Conservation (phyloP, 768 basidiomycete genomes). For the Amanita exitialis region DNA sequence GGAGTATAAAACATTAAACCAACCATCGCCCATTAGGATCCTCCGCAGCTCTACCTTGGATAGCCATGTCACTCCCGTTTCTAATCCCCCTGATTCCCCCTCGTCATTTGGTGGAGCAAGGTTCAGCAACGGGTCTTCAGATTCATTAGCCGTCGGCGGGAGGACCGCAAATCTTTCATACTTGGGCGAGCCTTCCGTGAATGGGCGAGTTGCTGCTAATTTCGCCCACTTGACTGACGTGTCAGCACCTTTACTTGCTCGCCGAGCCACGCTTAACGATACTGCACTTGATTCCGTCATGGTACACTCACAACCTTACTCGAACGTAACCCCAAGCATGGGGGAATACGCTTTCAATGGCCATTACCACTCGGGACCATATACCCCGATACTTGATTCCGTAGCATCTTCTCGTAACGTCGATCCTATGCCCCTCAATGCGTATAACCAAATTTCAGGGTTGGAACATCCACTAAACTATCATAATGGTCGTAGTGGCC, state of each 20-base stretch:
- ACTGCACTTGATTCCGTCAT: constrained; percentile 25
- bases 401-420: constrained; percentile 7
- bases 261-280: constrained; percentile 30
- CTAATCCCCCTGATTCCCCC: constrained; percentile 58
- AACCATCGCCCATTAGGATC: constrained; percentile 55
- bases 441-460: constrained; percentile 1
- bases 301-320: constrained; percentile 19
- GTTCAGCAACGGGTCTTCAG: constrained; percentile 61
- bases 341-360: constrained; percentile 25
- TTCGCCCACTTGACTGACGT: constrained; percentile 16
- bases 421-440: constrained; percentile 7
- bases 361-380: constrained; percentile 21
- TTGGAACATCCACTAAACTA: background rate
- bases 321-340: constrained; percentile 17
- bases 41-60: constrained; percentile 59
- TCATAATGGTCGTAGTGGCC: background rate
- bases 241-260: constrained; percentile 19
- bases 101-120: constrained; percentile 57
- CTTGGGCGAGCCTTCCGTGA: constrained; percentile 20
- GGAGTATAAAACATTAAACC: constrained; percentile 45
- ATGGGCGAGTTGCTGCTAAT: constrained; percentile 11
- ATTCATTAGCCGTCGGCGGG: constrained; percentile 47
- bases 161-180: constrained; percentile 29
- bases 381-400: constrained; percentile 13
- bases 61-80: constrained; percentile 40